Percentiles rank a stretch among this genome's conserved stretches.
phyloP scores from a whole-genome alignment of 495 filamentous ascomycete genomes.

The Rhypophila decipiens region DNA sequence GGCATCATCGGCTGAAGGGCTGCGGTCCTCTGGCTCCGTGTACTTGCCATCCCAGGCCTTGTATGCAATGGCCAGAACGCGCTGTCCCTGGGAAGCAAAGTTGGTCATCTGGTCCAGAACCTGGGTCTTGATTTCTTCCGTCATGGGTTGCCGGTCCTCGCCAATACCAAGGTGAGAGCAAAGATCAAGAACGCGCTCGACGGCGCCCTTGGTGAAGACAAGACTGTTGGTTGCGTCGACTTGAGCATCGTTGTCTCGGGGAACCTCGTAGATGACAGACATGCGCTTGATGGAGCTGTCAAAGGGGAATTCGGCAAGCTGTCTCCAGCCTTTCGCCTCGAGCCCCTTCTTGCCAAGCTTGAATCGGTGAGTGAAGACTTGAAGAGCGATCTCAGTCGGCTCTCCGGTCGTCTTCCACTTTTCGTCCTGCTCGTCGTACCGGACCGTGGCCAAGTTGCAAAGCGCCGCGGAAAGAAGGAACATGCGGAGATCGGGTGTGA shows the following conservation, averaged over 20 bases:
- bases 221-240: slow-evolving; percentile 33
- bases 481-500: slow-evolving; percentile 47
- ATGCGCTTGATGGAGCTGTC: slow-evolving; percentile 79
- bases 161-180: slow-evolving; percentile 56
- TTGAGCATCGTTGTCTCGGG: slow-evolving; percentile 19
- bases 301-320: slow-evolving; percentile 72
- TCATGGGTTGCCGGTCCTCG: slow-evolving; percentile 44
- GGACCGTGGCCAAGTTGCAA: slow-evolving; percentile 70
- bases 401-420: slow-evolving; percentile 72
- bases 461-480: slow-evolving; percentile 69
- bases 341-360: slow-evolving; percentile 50
- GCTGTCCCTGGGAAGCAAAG: slow-evolving; percentile 70
- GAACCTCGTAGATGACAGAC: slow-evolving; percentile 62
- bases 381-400: slow-evolving; percentile 77
- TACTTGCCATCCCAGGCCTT: slow-evolving; percentile 29
- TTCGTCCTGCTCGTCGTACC: slow-evolving; percentile 45
- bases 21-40: not conserved
- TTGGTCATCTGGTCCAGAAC: slow-evolving; percentile 58
- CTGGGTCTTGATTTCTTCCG: slow-evolving; percentile 51
- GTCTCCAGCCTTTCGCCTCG: slow-evolving; percentile 50
- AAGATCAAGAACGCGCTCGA: slow-evolving; percentile 69
- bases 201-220: slow-evolving; percentile 75
- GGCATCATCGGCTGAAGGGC: slow-evolving; percentile 20
- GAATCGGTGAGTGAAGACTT: slow-evolving; percentile 72
- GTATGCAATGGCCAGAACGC: slow-evolving; percentile 70